Evolutionary conservation across 371 early-diverging fungal genomes (phyloP), one percentile per base, ranked within the genome.

Genomic region (Furculomyces boomerangus): DNA sequence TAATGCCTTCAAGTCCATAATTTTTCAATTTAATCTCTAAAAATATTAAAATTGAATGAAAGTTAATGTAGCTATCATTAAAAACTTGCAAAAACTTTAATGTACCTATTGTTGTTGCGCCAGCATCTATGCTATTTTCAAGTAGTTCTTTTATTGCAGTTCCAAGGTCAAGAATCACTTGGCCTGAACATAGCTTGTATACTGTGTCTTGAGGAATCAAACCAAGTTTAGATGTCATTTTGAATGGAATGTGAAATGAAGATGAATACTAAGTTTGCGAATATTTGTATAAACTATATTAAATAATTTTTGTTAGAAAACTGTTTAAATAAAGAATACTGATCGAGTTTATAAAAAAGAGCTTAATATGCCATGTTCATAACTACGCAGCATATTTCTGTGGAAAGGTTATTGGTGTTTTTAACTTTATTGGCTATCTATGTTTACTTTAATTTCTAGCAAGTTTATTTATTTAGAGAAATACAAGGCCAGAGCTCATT

Each of bases 71-170:
- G 16, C 16, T 35, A 35, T 35, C 7, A 35, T 35, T 16, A 16
- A 35, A 10, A 35, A 35, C 7, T 7, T 35, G 16, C 7, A 7
- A 8, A 27, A 45, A 24, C 8, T 5, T 27, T 7, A 45, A 20
- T 25, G 50, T 76, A 80, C 84, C 89, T 32, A 99, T 78, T 3
- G 63, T 40, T 0, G 87, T 86, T 1, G 98, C 80, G 0, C 80
- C 77, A 0, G 99, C 92, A 67, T 99, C 99, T 22, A 99, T 59
- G 43, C 87, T 80, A 68, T 99, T 99, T 64, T 99, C 99, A 18
- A 99, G 70, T 14, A 99, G 70, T 65, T 99, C 99, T 71, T 99
- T 93, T 16, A 84, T 78, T 16, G 89, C 81, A 1, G 80, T 83
- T 1, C 83, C 75, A 32, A 94, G 73, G 63, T 91, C 90, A n/a